Percentiles rank a stretch among this genome's conserved stretches.
phyloP scores from a whole-genome alignment of 2,329 filamentous ascomycete genomes.

The Hortaea werneckii region DNA sequence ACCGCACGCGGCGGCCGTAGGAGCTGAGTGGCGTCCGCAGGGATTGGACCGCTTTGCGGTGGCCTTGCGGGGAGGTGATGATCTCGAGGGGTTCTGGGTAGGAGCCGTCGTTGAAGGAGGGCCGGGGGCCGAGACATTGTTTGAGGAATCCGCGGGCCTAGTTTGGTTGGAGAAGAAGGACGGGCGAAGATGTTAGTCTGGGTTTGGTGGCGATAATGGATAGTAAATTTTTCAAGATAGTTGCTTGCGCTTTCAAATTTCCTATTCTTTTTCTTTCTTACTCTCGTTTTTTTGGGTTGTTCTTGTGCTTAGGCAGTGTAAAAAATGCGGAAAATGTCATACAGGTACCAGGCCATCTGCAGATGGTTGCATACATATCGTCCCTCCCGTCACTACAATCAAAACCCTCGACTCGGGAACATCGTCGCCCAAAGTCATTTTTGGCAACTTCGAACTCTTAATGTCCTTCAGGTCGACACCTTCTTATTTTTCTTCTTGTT shows the following conservation, averaged over 20 bases:
- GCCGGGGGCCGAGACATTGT: constrained; percentile 68
- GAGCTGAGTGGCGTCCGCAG: constrained; percentile 70
- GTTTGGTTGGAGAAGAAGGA: neutral
- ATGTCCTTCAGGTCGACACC: too few species aligned
- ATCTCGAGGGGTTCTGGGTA: constrained; percentile 2
- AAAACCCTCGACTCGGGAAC: constrained; percentile 45
- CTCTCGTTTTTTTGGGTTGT: too few species aligned
- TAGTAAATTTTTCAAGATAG: neutral
- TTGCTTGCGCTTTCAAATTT: neutral
- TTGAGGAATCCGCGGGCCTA: constrained; percentile 59
- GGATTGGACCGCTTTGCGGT: constrained; percentile 33
- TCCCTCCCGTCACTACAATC: constrained; percentile 80
- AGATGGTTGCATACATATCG: constrained; percentile 84
- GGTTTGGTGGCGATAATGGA: neutral
- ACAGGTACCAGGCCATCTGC: constrained; percentile 65
- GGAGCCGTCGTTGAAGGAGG: constrained; percentile 74
- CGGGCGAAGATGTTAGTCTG: neutral
- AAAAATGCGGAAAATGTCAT: neutral
- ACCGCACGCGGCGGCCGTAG: constrained; percentile 72
- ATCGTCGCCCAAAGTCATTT: neutral
- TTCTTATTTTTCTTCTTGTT: too few species aligned
- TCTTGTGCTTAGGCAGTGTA: neutral
- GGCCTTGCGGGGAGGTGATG: constrained; percentile 1
- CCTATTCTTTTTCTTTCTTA: neutral
- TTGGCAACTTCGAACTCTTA: neutral